Base-by-base conservation (phyloP, 83 land plant genomes). In the Picea abies region DNA sequence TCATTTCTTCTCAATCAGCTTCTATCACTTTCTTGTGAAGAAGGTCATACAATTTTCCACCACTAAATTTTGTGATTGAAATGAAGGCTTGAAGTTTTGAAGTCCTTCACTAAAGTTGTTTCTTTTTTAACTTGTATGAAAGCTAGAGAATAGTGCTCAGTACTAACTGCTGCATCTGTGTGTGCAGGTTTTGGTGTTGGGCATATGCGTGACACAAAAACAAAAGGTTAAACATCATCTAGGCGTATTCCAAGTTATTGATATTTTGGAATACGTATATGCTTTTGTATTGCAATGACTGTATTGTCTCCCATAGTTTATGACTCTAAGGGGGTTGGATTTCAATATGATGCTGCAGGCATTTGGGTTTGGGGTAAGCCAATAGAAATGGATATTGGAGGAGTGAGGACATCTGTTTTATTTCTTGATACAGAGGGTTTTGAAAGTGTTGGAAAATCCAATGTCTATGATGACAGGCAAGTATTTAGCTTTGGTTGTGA, bases 191-290 rank as follows among this genome's bases (percentile, higher is more conserved):
- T 95, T 89, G 97, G 97, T 14, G 97, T 95, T 79, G 97, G 97
- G 61, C 97, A 95, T 84, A 90, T 95, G 96, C 96, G 97, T 79
- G 97, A 95, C 66, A 95, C 97, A 19, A 91, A 95, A 85, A 95
- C 97, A 70, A 93, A 95, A 87, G 97, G 97, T 92, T 79, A 61
- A 78, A 56, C 37, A 20, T 7, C 26, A 52, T 82, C 72, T 73
- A 25, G 61, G 17, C 41, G 20, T 52, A 20, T 26, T 49, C 47
- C 84, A 60, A 83, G 39, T 32, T 81, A 49, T n/a, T 29, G 20
- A 39, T 60, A 25, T 69, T 35, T 75, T 49, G 37, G 16, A 37
- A 5, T 70, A 52, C 56, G 44, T 35, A 17, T 70, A 11, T 35
- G 22, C 37, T 37, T 35, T 70, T 29, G 17, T 70, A 15, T 35